Percentiles rank a stretch among this genome's conserved stretches.
Evolutionary conservation across 176 grass and related monocot genomes (phyloP).

Genomic region (Bothriochloa decipiens): DNA sequence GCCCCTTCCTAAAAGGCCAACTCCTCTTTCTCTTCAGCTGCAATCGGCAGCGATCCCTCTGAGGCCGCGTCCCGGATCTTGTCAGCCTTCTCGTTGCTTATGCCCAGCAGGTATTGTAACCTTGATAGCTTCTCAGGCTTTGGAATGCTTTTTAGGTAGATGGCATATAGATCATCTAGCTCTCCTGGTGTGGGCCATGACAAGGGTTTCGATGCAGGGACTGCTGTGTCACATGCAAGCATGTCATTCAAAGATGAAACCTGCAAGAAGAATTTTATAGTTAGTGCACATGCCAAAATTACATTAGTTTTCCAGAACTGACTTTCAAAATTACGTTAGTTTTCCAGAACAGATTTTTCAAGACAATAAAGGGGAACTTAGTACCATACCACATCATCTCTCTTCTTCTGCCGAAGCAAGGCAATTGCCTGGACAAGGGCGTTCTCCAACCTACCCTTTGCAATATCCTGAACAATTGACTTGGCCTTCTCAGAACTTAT

Average conservation of each 20-base stretch:
- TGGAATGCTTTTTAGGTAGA: slow-evolving; percentile 89
- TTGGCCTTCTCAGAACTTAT: slow-evolving; percentile 85
- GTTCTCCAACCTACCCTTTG: slow-evolving; percentile 72
- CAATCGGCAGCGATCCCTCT: slow-evolving; percentile 54
- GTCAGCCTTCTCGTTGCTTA: slow-evolving; percentile 68
- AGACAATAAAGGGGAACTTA: neutral
- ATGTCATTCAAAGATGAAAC: slow-evolving; percentile 82
- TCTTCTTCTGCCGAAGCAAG: slow-evolving; percentile 80
- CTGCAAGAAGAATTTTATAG: slow-evolving; percentile 41
- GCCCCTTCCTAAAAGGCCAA: slow-evolving; percentile 65
- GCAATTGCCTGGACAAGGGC: slow-evolving; percentile 85
- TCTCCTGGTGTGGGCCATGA: slow-evolving; percentile 74
- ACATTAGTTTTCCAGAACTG: neutral
- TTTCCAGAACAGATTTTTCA: slow-evolving; percentile 11
- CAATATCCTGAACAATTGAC: slow-evolving; percentile 68
- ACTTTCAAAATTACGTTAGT: neutral
- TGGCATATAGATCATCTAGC: slow-evolving; percentile 73
- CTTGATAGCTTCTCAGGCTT: slow-evolving; percentile 76
- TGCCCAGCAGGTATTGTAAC: slow-evolving; percentile 71
- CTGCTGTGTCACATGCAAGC: slow-evolving; percentile 77
- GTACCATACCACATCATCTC: slow-evolving; percentile 71
- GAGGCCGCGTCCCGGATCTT: slow-evolving; percentile 63
- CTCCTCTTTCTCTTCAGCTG: slow-evolving; percentile 69
- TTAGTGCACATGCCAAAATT: neutral
- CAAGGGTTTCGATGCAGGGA: slow-evolving; percentile 61